A percentile compares a stretch with the other conserved stretches of the same genome.
phyloP scores from a whole-genome alignment of 2,329 filamentous ascomycete species.

The Pseudocercospora eumusae region DNA sequence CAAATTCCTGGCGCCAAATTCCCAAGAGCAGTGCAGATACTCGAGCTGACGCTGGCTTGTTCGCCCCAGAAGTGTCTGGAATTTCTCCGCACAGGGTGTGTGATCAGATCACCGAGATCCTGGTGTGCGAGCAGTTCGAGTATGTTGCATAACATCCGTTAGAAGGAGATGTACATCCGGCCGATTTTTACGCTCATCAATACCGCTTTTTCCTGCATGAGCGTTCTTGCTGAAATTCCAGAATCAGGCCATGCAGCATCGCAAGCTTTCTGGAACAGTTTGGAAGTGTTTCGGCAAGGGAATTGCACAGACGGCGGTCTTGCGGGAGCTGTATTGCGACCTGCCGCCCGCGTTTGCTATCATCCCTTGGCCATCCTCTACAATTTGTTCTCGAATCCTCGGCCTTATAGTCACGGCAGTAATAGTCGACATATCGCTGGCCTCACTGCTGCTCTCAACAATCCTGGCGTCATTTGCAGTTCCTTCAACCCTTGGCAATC shows the following conservation, averaged over 20 bases:
- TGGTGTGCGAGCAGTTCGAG: not conserved
- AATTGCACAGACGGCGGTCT: not conserved
- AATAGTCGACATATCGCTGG: not conserved
- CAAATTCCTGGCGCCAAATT: not conserved
- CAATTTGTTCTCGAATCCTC: conserved; percentile 3
- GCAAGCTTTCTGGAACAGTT: not conserved
- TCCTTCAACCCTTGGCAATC: not conserved
- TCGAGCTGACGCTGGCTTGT: not conserved
- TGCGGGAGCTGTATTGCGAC: not conserved
- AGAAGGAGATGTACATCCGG: not conserved
- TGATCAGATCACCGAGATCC: not conserved
- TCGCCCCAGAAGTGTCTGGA: not conserved
- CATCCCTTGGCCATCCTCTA: conserved; percentile 4
- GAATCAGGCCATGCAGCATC: not conserved
- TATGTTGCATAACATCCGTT: not conserved
- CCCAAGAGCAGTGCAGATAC: not conserved
- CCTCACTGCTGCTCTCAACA: not conserved
- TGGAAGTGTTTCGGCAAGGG: conserved; percentile 3
- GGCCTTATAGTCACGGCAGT: not conserved
- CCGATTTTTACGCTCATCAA: not conserved
- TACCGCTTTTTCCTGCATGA: not conserved
- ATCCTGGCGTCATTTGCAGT: not conserved
- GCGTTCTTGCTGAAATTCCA: not conserved
- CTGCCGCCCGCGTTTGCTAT: conserved; percentile 1
- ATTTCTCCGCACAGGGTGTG: not conserved